These are phyloP conservation scores for Cordyceps fumosorosea DNA, from an alignment of 2,329 filamentous ascomycete genomes.

Conservation along the genomic window DNA sequence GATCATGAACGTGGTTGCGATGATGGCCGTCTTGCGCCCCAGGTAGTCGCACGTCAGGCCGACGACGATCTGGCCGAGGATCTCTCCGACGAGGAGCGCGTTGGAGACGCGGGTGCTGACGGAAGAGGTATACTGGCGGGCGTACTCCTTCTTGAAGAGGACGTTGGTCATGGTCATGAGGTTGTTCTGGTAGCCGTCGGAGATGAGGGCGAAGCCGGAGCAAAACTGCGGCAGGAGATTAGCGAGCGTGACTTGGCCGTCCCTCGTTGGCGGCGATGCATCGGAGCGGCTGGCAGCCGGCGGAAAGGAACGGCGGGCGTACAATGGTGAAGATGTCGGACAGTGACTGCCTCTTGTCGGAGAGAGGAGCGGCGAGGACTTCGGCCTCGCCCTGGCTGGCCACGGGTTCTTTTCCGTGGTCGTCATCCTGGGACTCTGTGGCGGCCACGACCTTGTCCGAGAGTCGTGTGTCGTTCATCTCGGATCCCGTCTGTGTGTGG, in stretches of 20 bases:
- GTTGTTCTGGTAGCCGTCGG: slow-evolving; percentile 32
- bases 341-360: slow-evolving; percentile 16
- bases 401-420: not conserved
- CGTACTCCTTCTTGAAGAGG: slow-evolving; percentile 27
- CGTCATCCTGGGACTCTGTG: not conserved
- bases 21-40: slow-evolving; percentile 40
- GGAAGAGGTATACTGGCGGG: slow-evolving; percentile 27
- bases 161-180: slow-evolving; percentile 30
- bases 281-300: no score
- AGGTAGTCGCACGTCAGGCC: slow-evolving; percentile 42
- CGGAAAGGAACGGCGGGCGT: not conserved
- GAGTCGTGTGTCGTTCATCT: not conserved
- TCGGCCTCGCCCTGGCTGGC: not conserved
- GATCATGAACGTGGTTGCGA: slow-evolving; percentile 40
- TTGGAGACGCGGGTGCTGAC: slow-evolving; percentile 37
- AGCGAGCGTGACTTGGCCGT: not conserved
- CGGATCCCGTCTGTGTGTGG: not conserved
- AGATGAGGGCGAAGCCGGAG: slow-evolving; percentile 28
- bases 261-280: no score
- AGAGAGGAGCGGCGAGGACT: not conserved
- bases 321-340: slow-evolving; percentile 24
- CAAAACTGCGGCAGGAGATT: slow-evolving; percentile 18
- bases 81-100: slow-evolving; percentile 34
- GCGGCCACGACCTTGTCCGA: slow-evolving; percentile 5
- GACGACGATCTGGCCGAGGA: slow-evolving; percentile 34